Evolutionary conservation across 441 rosid genomes (phyloP), one percentile per base, ranked within the genome.

Genomic region (Viola pubescens): DNA sequence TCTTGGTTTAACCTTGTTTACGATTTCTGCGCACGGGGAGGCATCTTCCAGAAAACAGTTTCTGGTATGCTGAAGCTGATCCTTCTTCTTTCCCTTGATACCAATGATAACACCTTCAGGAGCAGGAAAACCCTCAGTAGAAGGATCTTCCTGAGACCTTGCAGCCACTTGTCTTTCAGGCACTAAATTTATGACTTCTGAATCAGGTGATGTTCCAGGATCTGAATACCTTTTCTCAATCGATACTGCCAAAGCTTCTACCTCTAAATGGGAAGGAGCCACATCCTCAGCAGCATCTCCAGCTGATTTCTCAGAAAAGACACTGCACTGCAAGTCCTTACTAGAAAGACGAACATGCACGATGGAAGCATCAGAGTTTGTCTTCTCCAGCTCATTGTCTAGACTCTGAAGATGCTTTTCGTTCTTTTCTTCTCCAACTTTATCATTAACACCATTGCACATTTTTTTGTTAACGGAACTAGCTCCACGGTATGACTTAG

Each of bases 191-290:
- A 88, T 86, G 59, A 88, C 96, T 82, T 90, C 97, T n/a, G 99
- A 94, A 82, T 94, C 99, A 10, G 99, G 99, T 68, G 99, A 94
- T 69, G 97, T 88, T 79, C 84, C 96, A 60, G 89, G 79, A 66
- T 81, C 88, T 58, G 79, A 54, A 65, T 80, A 77, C 42, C 66
- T 69, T 60, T 75, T 74, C 65, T 71, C 82, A 62, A 53, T 69
- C 34, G 69, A 74, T 68, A 55, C 83, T 69, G 58, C 76, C 52
- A 75, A 69, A 50, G 71, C 65, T 66, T 78, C 82, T 70, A 53
- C 81, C 65, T 71, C 73, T 38, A 56, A 62, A 65, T 61, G 69
- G 34, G 72, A 68, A 62, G 78, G 65, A 58, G 66, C 56, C 67
- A 58, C 82, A 70, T 66, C 69, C 51, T 64, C 81, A 38, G 56